Evolutionary conservation across 768 basidiomycete genomes (phyloP).

Genomic region (Austroboletus festivus): DNA sequence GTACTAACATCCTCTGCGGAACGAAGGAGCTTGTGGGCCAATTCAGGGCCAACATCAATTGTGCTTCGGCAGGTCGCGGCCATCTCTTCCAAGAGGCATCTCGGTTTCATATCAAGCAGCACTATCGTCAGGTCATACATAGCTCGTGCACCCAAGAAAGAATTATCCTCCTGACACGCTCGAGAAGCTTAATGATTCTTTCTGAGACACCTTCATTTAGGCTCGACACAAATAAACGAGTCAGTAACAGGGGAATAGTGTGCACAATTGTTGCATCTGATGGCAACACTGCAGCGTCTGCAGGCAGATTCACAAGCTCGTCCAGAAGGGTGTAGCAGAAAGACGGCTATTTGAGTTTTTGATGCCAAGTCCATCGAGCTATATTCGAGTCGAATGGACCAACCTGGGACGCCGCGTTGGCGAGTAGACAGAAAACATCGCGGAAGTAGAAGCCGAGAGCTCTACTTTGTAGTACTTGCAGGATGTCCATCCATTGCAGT

Average conservation of each 20-base stretch:
- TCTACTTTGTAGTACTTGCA: not conserved
- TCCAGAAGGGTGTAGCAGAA: not conserved
- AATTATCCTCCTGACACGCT: not conserved
- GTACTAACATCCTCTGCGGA: not conserved
- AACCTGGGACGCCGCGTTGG: not conserved
- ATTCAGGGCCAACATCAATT: not conserved
- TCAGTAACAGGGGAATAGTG: not conserved
- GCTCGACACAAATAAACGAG: not conserved
- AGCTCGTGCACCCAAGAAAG: not conserved
- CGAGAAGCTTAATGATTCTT: not conserved
- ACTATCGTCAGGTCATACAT: not conserved
- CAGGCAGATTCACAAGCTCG: not conserved
- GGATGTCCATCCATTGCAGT: not conserved
- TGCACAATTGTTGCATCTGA: not conserved
- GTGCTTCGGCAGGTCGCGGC: not conserved
- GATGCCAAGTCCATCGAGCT: slow-evolving; percentile 1
- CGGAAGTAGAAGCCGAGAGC: not conserved
- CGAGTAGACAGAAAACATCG: not conserved
- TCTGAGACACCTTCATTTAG: not conserved
- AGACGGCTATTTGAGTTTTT: not conserved
- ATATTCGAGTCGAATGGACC: not conserved
- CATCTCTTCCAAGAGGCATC: not conserved
- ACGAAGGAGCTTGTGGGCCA: not conserved
- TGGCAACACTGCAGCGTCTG: not conserved
- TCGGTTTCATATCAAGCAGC: not conserved